These are phyloP conservation scores for Rutstroemia sp. DNA, from an alignment of 2,329 filamentous ascomycete species.

Conservation along the genomic window DNA sequence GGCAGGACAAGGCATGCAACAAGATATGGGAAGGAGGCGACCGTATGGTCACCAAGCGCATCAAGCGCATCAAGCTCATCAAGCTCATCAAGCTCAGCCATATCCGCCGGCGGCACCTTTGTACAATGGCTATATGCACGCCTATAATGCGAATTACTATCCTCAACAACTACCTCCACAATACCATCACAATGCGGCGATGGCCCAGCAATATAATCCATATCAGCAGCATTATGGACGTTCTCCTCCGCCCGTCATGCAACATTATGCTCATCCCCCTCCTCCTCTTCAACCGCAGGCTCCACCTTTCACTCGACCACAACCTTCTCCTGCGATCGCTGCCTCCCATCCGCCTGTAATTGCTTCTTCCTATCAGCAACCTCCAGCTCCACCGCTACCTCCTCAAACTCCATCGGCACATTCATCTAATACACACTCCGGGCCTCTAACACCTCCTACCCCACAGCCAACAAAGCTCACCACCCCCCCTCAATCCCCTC, in stretches of 20 bases:
- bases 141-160: conserved; percentile 44
- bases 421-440: conserved; percentile 23
- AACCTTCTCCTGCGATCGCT: conserved; percentile 45
- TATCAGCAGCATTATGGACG: conserved; percentile 38
- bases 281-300: conserved; percentile 19
- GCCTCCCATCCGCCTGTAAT: conserved; percentile 46
- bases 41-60: conserved; percentile 31
- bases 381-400: conserved; percentile 32
- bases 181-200: conserved; percentile 48
- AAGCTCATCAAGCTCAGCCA: conserved; percentile 33
- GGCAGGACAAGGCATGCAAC: conserved; percentile 55
- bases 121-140: conserved; percentile 44
- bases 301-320: conserved; percentile 39
- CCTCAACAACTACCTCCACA: conserved; percentile 51
- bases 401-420: conserved; percentile 34
- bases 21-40: conserved; percentile 28
- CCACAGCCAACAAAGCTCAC: conserved; percentile 31
- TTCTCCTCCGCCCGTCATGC: conserved; percentile 43
- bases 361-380: conserved; percentile 40
- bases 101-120: conserved; percentile 35
- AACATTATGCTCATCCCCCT: conserved; percentile 42
- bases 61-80: no score
- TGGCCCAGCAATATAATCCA: conserved; percentile 40
- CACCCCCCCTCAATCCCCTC: conserved; percentile 23
- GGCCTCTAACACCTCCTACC: conserved; percentile 40